Evolutionary conservation across 345 rosid species (phyloP), one percentile per base, ranked within the genome.

Genomic region (Stellera chamaejasme): DNA sequence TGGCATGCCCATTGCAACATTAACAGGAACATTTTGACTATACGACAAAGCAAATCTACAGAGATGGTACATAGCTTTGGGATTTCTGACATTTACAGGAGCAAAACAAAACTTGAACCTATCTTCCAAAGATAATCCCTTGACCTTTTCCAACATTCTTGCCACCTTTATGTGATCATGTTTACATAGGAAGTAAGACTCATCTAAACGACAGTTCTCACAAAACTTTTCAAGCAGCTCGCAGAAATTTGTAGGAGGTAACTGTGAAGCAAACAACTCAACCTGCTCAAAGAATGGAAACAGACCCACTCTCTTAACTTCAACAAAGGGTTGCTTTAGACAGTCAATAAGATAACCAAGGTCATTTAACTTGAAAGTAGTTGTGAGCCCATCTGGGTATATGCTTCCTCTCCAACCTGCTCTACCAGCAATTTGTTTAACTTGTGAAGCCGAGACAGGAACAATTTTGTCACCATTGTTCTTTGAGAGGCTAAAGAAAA

Each of bases 41-140:
- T 76, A 92, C 13, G 76, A 60, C 15, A 85, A 77, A 52, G 96
- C 96, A 64, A 92, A 88, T 56, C 85, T 69, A 46, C 71, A 72
- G 14, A 91, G 82, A 75, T 92, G 88, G 62, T 85, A 75, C 98
- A 88, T 85, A 3, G 95, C 88, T 69, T 81, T 85, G 25, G 98
- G 96, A 67, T 92, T 88, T 74, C 96, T 78, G 23, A 88, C 28
- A 73, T 88, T 92, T 47, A 88, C 93, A 5, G 98, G 98, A 15
- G 98, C 96, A 63, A 92, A 92, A 65, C 90, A 88, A 72, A 92
- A 92, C 80, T 92, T 85, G 67, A 88, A 92, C 39, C 98, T 82
- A 57, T 92, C 95, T 74, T 83, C 85, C 48, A 92, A 66, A 14
- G 98, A 88, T 55, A 92, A 43, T 26, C 87, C 87, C 28, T 58